Base-by-base conservation (phyloP, 495 filamentous ascomycete species). In the Hypoxylon subgilvum region DNA sequence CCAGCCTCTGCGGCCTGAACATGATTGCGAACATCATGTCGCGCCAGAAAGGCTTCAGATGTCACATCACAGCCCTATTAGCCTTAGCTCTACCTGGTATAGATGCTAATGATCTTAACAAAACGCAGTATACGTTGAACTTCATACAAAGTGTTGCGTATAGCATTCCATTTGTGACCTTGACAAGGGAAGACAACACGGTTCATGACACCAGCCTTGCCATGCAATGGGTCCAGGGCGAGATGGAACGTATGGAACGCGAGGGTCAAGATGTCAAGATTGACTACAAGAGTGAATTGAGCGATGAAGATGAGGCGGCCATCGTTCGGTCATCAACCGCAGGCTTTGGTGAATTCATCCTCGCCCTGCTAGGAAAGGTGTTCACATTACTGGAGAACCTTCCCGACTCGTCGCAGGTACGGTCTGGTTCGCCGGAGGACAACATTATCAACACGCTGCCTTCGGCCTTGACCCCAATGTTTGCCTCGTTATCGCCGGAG, bases 251-350 rank as follows among this genome's bases (percentile, higher is more conserved):
- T 39, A 91, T 99, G 82, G 94, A 97, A 69, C 81, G 80, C 61
- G 89, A 96, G 67, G 92, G 94, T 2, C 86, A 87, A 30, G 83
- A 88, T 47, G 79, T 97, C 21, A 81, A 89, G 68, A 81, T 97
- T 54, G 88, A 95, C 71, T 99, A 99, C 75, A 78, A 85, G 27
- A 78, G 83, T 8, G 88, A 95, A 58, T 74, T 99, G 45, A 86
- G 80, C 46, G 92, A 96, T 65, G 84, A 89, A 52, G 89, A 92
- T 25, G 94, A 99, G 69, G 88, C 88, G 61, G 82, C 87, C 71
- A 96, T 97, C 43, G 79, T 96, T 34, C 88, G 92, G n/a, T 99
- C 95, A 17, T 97, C 94, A 0, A 99, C 94, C 0, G 89, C 92
- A 21, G 92, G 89, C 21, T 90, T 97, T 57, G 87, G 89, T 19